phyloP scores from a whole-genome alignment of 2,329 filamentous ascomycete genomes.

The Fusarium sp. region DNA sequence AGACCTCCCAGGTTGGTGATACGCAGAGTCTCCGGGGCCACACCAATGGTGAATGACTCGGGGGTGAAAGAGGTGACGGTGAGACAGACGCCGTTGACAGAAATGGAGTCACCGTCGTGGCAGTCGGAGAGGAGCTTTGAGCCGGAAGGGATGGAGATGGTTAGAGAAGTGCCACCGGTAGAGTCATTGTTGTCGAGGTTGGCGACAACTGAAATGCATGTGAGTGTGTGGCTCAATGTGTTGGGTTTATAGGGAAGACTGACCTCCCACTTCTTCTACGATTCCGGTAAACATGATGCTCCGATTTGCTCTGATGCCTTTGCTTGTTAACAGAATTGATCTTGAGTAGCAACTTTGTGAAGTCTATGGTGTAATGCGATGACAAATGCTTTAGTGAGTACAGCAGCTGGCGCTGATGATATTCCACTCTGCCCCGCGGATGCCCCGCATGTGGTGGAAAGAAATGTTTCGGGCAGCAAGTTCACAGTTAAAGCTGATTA shows the following conservation, averaged over 20 bases:
- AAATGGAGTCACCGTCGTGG: constrained; percentile 92
- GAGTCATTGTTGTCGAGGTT: constrained; percentile 84
- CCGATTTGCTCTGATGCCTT: neutral
- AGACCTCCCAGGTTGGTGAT: constrained; percentile 93
- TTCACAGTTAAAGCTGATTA: neutral
- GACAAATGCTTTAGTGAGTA: constrained; percentile 46
- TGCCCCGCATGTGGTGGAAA: constrained; percentile 46
- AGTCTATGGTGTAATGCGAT: constrained; percentile 26
- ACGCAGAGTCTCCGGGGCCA: constrained; percentile 95
- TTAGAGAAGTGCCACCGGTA: constrained; percentile 90
- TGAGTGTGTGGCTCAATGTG: constrained; percentile 44
- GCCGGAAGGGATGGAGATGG: constrained; percentile 78
- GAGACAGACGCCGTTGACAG: constrained; percentile 95
- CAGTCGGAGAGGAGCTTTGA: constrained; percentile 86
- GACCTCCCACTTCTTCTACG: constrained; percentile 93
- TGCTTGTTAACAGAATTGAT: neutral
- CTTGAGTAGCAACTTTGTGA: neutral
- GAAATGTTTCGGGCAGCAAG: constrained; percentile 15
- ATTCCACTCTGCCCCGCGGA: constrained; percentile 39
- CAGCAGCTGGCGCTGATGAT: constrained; percentile 18
- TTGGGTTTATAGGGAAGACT: constrained; percentile 52
- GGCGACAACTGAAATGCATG: constrained; percentile 77
- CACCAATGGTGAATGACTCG: constrained; percentile 86
- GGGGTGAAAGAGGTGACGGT: constrained; percentile 78
- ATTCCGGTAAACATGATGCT: constrained; percentile 92